Evolutionary conservation across 768 basidiomycete species (phyloP).

Genomic region (Leccinum disarticulatum): DNA sequence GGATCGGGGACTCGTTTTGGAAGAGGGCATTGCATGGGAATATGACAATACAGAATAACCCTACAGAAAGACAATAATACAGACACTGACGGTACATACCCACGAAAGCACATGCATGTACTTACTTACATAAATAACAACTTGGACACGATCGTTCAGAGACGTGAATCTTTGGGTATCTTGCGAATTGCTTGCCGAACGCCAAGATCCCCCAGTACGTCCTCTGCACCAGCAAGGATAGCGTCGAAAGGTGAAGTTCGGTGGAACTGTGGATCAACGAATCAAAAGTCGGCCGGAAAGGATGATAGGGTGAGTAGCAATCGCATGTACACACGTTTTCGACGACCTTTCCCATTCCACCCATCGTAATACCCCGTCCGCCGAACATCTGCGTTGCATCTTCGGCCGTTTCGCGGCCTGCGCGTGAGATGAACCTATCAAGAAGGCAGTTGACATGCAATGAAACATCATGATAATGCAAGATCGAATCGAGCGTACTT

Average conservation of each 20-base stretch:
- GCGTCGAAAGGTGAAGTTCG: conserved; percentile 83
- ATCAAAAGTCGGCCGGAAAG: not conserved
- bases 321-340: conserved; percentile 60
- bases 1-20: not conserved
- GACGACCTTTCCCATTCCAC: conserved; percentile 83
- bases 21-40: conserved; percentile 1
- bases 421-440: conserved; percentile 62
- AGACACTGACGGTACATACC: not conserved
- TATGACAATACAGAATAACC: conserved; percentile 2
- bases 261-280: conserved; percentile 54
- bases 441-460: conserved; percentile 4
- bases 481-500: conserved; percentile 49
- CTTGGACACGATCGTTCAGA: conserved; percentile 30
- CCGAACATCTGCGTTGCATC: conserved; percentile 88
- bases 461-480: too few relatives aligned
- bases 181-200: conserved; percentile 72
- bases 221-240: conserved; percentile 78
- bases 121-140: not conserved
- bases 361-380: conserved; percentile 81
- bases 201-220: conserved; percentile 71
- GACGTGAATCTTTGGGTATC: conserved; percentile 54
- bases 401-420: conserved; percentile 49
- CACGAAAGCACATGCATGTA: not conserved
- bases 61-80: not conserved
- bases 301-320: not conserved